Evolutionary conservation across 352 stramenopile species (phyloP).

Genomic region (Plasmopara viticola): DNA sequence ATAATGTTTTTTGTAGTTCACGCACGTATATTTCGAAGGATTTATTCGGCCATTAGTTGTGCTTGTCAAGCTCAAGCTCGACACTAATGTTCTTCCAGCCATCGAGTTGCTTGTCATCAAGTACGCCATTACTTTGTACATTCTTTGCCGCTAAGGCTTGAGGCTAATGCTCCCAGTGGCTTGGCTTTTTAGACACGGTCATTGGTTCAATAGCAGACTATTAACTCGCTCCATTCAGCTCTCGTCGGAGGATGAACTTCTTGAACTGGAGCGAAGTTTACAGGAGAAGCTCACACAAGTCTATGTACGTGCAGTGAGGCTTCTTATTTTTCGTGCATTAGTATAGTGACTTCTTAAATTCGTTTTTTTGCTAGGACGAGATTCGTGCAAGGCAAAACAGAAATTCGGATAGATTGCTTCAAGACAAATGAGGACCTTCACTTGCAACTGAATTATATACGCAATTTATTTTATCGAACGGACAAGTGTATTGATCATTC

Average conservation of each 20-base stretch:
- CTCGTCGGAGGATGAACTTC: slow-evolving; percentile 36
- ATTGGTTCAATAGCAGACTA: slow-evolving; percentile 61
- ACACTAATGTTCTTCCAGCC: slow-evolving; percentile 43
- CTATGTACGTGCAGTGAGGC: slow-evolving; percentile 25
- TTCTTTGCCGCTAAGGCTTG: not conserved
- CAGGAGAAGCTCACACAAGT: slow-evolving; percentile 45
- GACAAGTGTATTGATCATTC: slow-evolving; percentile 1
- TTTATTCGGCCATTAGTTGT: slow-evolving; percentile 48
- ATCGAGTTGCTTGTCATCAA: slow-evolving; percentile 47
- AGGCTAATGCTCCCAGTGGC: not conserved
- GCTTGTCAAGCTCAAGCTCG: slow-evolving; percentile 32
- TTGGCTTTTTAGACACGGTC: slow-evolving; percentile 33
- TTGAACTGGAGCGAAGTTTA: slow-evolving; percentile 42
- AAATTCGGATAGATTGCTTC: not conserved
- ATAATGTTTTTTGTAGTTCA: slow-evolving; percentile 27
- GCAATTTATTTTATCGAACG: not conserved
- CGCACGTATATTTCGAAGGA: slow-evolving; percentile 56
- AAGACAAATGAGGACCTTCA: not conserved
- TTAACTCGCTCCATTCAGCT: slow-evolving; percentile 46
- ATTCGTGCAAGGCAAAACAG: slow-evolving; percentile 12
- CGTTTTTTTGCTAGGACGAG: slow-evolving; percentile 10
- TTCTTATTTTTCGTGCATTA: not conserved
- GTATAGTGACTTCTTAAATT: not conserved
- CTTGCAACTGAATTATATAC: too few relatives aligned
- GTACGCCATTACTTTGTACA: slow-evolving; percentile 14